Evolutionary conservation across 2,329 filamentous ascomycete genomes (phyloP).

Genomic region (Alternaria triticimaculans): DNA sequence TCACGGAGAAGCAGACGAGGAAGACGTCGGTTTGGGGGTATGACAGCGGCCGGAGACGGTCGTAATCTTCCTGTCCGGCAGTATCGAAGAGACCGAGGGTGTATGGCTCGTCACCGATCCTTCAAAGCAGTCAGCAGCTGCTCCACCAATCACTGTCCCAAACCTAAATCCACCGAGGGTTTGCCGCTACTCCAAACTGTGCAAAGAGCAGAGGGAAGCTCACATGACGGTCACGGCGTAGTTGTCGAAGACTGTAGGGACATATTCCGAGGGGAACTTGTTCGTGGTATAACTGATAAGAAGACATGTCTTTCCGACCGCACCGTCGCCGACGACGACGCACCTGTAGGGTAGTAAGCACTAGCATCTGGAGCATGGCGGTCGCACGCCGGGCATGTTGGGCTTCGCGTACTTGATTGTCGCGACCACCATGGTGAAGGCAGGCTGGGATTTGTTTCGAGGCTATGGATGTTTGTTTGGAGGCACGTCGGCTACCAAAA

Average conservation of each 20-base stretch:
- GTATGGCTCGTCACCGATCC: constrained; percentile 99
- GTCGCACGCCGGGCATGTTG: neutral
- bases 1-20: constrained; percentile 98
- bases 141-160: constrained; percentile 4
- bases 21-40: constrained; percentile 99
- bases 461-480: constrained; percentile 20
- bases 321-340: constrained; percentile 98
- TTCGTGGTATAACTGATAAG: constrained; percentile 99
- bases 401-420: constrained; percentile 50
- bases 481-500: constrained; percentile 17
- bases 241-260: constrained; percentile 99
- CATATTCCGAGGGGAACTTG: constrained; percentile 99
- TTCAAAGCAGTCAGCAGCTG: constrained; percentile 53
- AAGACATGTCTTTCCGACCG: constrained; percentile 98
- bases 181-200: neutral
- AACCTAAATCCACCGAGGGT: neutral
- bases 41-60: constrained; percentile 91
- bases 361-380: constrained; percentile 10
- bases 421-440: constrained; percentile 48
- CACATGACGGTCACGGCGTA: constrained; percentile 99
- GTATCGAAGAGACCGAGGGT: constrained; percentile 98
- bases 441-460: neutral
- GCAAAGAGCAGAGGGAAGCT: constrained; percentile 51
- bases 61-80: constrained; percentile 98
- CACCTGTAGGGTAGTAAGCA: constrained; percentile 66